phyloP scores from a whole-genome alignment of 2,329 filamentous ascomycete genomes.

The Iodosphaeria phyllophila region DNA sequence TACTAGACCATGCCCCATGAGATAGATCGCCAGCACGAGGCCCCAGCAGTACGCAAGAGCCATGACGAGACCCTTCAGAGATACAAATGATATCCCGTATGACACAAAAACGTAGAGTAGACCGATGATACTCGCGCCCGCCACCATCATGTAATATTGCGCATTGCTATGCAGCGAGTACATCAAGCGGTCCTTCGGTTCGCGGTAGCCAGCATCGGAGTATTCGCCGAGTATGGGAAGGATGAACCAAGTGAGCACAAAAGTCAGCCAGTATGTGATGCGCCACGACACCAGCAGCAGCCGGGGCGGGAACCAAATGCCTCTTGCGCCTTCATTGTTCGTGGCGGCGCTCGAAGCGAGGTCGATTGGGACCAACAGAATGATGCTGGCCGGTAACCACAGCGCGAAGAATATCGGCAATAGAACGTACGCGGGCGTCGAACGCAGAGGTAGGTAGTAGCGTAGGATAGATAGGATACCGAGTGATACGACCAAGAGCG shows the following conservation, averaged over 20 bases:
- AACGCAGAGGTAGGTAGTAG: constrained; percentile 76
- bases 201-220: constrained; percentile 81
- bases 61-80: constrained; percentile 75
- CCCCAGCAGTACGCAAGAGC: constrained; percentile 91
- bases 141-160: constrained; percentile 68
- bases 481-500: constrained; percentile 55
- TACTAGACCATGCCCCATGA: constrained; percentile 97
- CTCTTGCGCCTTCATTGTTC: constrained; percentile 50
- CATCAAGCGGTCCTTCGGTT: constrained; percentile 59
- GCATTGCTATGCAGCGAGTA: constrained; percentile 80
- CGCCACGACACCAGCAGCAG: constrained; percentile 79
- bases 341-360: constrained; percentile 69
- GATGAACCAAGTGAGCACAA: constrained; percentile 85
- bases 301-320: constrained; percentile 70
- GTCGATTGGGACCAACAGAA: constrained; percentile 88
- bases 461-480: constrained; percentile 71
- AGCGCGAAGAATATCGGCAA: constrained; percentile 93
- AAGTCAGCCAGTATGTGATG: constrained; percentile 94
- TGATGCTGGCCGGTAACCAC: constrained; percentile 75
- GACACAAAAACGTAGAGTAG: constrained; percentile 69
- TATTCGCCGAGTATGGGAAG: constrained; percentile 89
- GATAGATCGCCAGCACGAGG: constrained; percentile 75
- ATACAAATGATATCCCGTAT: constrained; percentile 52
- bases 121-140: constrained; percentile 51
- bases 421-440: constrained; percentile 75